Percentiles rank a stretch among this genome's conserved stretches.
Evolutionary conservation across 129 eudicot genomes (phyloP).

Genomic region (Centrapalus pauciflorus): DNA sequence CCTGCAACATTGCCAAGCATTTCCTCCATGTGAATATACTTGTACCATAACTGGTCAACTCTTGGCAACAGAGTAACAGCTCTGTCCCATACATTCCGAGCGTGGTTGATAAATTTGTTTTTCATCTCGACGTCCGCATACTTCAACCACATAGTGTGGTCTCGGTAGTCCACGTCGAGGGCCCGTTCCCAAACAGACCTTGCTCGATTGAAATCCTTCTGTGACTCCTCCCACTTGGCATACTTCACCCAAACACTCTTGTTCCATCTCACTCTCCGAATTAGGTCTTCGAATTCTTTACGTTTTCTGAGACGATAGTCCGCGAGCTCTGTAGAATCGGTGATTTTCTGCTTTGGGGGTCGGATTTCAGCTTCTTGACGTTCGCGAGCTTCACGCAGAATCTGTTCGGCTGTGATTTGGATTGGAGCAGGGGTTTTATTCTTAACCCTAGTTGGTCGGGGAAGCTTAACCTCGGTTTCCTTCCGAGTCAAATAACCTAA

Average conservation of each 20-base stretch:
- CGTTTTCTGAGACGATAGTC: conserved; percentile 89
- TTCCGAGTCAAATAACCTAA: conserved; percentile 67
- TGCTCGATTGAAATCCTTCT: conserved; percentile 66
- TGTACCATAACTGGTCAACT: conserved; percentile 90
- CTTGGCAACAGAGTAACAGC: conserved; percentile 78
- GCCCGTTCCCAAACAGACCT: conserved; percentile 91
- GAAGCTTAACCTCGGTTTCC: conserved; percentile 83
- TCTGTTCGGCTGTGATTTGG: conserved; percentile 96
- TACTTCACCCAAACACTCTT: conserved; percentile 89
- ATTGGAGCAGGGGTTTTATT: conserved; percentile 92
- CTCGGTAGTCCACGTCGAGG: conserved; percentile 63
- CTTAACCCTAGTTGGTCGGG: conserved; percentile 80
- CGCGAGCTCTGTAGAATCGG: conserved; percentile 72
- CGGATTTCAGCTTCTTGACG: conserved; percentile 94
- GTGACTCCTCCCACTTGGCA: conserved; percentile 96
- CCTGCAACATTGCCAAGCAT: conserved; percentile 83
- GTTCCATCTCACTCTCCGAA: conserved; percentile 76
- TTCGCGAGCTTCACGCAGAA: conserved; percentile 85
- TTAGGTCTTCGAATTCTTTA: conserved; percentile 74
- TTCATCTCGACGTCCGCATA: conserved; percentile 90
- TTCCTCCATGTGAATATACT: conserved; percentile 97
- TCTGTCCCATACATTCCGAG: conserved; percentile 80
- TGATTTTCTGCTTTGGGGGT: conserved; percentile 89
- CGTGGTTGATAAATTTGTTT: conserved; percentile 79
- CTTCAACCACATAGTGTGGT: conserved; percentile 86